A percentile compares a stretch with the other conserved stretches of the same genome.
phyloP scores from a whole-genome alignment of 148 eudicot genomes.

The Chenopodium suecicum region DNA sequence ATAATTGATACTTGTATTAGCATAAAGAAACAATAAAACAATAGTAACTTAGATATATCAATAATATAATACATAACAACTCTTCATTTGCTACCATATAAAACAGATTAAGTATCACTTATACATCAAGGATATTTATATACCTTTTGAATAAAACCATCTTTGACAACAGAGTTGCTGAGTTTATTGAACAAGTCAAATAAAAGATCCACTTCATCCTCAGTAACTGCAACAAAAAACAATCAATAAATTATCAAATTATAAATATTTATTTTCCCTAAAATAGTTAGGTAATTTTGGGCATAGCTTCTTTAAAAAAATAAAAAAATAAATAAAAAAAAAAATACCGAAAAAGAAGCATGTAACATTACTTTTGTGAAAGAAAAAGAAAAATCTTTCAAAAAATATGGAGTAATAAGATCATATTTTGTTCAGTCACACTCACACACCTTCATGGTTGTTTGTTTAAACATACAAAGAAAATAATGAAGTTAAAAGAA shows the following conservation, averaged over 20 bases:
- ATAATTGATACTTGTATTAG: neutral
- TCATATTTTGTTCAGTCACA: too few relatives aligned
- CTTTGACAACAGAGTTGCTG: slow-evolving; percentile 33
- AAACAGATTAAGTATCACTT: neutral
- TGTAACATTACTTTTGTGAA: too few relatives aligned
- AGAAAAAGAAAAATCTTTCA: too few relatives aligned
- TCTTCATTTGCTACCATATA: neutral
- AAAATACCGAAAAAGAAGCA: too few relatives aligned
- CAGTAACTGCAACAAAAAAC: slow-evolving; percentile 27
- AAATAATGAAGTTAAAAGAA: too few relatives aligned
- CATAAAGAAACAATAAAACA: too few relatives aligned
- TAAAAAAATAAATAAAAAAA: too few relatives aligned
- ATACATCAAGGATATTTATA: neutral
- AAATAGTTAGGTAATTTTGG: too few relatives aligned
- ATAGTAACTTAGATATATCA: neutral
- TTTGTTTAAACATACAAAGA: too few relatives aligned
- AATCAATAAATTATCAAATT: neutral
- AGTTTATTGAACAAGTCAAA: slow-evolving; percentile 31
- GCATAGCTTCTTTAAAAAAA: too few relatives aligned
- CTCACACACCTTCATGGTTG: too few relatives aligned
- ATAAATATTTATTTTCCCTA: neutral
- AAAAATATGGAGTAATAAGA: too few relatives aligned
- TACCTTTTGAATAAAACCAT: slow-evolving; percentile 33
- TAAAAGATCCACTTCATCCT: slow-evolving; percentile 34
- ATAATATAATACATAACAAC: neutral